A percentile compares a stretch with the other conserved stretches of the same genome.
phyloP scores from a whole-genome alignment of 768 basidiomycete species.

The Tulasnella sp. region DNA sequence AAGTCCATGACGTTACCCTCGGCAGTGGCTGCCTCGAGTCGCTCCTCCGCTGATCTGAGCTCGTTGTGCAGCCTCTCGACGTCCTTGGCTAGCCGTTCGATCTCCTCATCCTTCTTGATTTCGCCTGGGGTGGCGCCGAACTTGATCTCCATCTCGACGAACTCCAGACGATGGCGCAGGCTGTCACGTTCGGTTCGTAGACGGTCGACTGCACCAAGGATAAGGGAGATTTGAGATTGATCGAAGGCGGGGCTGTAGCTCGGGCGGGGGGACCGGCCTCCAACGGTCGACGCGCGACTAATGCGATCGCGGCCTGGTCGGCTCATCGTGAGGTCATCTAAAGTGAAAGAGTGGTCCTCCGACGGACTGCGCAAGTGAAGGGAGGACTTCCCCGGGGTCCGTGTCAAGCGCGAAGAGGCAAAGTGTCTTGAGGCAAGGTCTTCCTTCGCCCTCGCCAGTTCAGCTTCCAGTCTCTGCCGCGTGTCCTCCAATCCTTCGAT shows the following conservation, averaged over 20 bases:
- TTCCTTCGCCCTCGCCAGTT: neutral
- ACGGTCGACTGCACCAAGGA: slow-evolving; percentile 41
- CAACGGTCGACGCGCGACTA: neutral
- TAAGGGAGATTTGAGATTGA: neutral
- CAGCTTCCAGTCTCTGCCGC: neutral
- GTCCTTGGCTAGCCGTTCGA: neutral
- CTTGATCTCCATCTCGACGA: slow-evolving; percentile 41
- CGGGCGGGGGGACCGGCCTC: neutral
- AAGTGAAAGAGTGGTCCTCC: neutral
- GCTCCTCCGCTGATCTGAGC: neutral
- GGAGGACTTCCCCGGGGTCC: neutral
- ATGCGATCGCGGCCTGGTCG: neutral
- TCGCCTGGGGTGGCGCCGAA: slow-evolving; percentile 37
- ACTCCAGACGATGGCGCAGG: slow-evolving; percentile 41
- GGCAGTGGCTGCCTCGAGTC: neutral
- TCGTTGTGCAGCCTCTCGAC: neutral
- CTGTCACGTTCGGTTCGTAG: slow-evolving; percentile 44
- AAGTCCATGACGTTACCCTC: slow-evolving; percentile 9
- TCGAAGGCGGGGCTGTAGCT: slow-evolving; percentile 9
- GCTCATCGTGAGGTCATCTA: neutral
- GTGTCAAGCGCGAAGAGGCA: neutral
- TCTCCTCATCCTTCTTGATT: slow-evolving; percentile 20
- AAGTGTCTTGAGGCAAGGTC: neutral
- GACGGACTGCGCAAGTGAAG: neutral
- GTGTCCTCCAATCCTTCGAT: neutral